Percentiles rank a stretch among this genome's conserved stretches.
Evolutionary conservation across 2,329 filamentous ascomycete species (phyloP).

Genomic region (Chaetomium sp.): DNA sequence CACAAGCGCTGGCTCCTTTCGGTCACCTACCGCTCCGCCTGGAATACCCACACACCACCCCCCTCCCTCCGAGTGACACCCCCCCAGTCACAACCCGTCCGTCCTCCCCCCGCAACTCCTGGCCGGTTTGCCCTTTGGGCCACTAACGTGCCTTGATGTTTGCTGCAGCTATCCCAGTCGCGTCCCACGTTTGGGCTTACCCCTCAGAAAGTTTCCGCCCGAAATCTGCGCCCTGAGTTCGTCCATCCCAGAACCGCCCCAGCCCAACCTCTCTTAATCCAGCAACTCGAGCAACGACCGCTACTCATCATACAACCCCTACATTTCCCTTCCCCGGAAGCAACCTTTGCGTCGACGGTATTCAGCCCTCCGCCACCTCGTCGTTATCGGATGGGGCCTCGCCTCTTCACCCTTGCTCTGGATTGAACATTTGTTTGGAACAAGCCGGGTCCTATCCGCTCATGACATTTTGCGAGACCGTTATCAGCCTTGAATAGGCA

Average conservation of each 20-base stretch:
- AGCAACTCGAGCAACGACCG: too few relatives aligned
- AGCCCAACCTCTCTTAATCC: conserved; percentile 3
- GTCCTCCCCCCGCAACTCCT: neutral
- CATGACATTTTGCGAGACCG: conserved; percentile 6
- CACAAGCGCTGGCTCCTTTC: conserved; percentile 1
- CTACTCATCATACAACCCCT: too few relatives aligned
- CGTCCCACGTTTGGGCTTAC: conserved; percentile 16
- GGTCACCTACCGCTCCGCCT: too few relatives aligned
- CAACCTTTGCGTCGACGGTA: neutral
- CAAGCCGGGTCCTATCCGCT: conserved; percentile 3
- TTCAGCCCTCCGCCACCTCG: conserved; percentile 12
- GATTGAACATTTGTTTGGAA: conserved; percentile 14
- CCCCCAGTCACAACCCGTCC: neutral
- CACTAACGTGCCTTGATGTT: conserved; percentile 5
- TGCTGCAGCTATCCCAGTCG: conserved; percentile 5
- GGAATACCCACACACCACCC: too few relatives aligned
- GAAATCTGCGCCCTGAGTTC: conserved; percentile 7
- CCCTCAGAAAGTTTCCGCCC: conserved; percentile 12
- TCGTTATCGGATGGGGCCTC: conserved; percentile 15
- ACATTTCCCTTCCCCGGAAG: too few relatives aligned
- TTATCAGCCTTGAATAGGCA: conserved; percentile 3
- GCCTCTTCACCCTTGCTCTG: conserved; percentile 7
- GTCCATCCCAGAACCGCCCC: conserved; percentile 5
- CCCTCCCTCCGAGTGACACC: too few relatives aligned
- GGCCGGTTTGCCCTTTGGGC: conserved; percentile 9